Conservation (phyloP, 73 alveolate genomes). For the Tetrahymena elliotti region DNA sequence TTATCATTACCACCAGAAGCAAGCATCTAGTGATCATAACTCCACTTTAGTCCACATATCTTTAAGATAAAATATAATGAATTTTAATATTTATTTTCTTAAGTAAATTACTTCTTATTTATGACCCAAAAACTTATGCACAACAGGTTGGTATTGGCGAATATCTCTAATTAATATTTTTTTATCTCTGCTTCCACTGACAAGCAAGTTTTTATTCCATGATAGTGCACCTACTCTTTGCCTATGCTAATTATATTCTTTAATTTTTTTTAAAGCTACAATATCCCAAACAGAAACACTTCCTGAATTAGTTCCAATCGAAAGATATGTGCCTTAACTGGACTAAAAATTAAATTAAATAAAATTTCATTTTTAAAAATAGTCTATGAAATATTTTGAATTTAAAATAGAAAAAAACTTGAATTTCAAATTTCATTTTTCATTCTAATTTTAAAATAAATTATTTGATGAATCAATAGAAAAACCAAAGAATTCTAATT, state of each 20-base stretch:
- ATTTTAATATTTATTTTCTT: background rate
- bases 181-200: constrained; percentile 90
- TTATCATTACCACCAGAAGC: constrained; percentile 99
- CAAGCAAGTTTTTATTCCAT: constrained; percentile 64
- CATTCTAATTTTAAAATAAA: too few relatives aligned
- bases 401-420: background rate
- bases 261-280: background rate
- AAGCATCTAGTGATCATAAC: constrained; percentile 62
- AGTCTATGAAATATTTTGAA: too few relatives aligned
- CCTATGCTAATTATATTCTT: background rate
- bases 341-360: constrained; percentile 24
- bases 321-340: background rate
- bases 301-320: background rate
- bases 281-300: background rate
- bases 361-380: background rate
- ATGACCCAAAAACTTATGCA: background rate
- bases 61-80: constrained; percentile 41
- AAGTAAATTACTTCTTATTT: constrained; percentile 44
- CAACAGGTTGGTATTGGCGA: background rate
- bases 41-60: constrained; percentile 94
- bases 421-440: too few relatives aligned
- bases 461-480: too few relatives aligned
- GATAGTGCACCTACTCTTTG: background rate
- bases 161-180: constrained; percentile 76
- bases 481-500: too few relatives aligned